A percentile compares a stretch with the other conserved stretches of the same genome.
Evolutionary conservation across 805 yeast species (phyloP).

Genomic region (Ogataea pilisensis): DNA sequence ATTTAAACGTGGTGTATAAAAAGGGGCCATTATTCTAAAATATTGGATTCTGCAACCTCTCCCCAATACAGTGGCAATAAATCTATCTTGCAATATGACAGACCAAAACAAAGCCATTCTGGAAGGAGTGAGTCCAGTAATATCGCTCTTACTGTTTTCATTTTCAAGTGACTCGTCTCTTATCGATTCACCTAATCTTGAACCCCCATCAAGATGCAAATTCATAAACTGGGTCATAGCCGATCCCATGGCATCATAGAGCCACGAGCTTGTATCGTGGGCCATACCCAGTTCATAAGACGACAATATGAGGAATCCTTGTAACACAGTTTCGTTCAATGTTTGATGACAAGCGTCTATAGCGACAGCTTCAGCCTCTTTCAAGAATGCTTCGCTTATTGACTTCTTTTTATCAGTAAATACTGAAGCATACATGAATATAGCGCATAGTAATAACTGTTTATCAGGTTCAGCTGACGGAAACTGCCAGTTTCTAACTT

Average conservation of each 20-base stretch:
- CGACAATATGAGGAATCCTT: conserved; percentile 27
- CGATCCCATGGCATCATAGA: conserved; percentile 30
- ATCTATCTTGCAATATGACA: conserved; percentile 30
- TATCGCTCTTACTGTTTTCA: background rate
- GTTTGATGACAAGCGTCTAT: conserved; percentile 21
- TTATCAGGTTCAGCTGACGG: conserved; percentile 26
- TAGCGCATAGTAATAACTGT: conserved; percentile 26
- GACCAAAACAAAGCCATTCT: conserved; percentile 30
- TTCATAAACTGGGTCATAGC: conserved; percentile 29
- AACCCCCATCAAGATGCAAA: conserved; percentile 17
- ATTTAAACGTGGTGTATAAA: conserved; percentile 19
- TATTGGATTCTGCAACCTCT: conserved; percentile 33
- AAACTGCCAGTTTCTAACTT: conserved; percentile 24
- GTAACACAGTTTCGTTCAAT: conserved; percentile 24
- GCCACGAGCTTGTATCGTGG: conserved; percentile 31
- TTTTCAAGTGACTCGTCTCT: background rate
- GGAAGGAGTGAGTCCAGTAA: conserved; percentile 16
- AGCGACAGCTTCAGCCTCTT: conserved; percentile 24
- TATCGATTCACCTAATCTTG: conserved; percentile 1
- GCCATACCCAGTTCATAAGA: conserved; percentile 33
- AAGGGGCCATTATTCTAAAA: conserved; percentile 30
- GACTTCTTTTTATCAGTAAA: conserved; percentile 14
- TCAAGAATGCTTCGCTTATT: conserved; percentile 12
- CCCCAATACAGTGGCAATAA: conserved; percentile 32
- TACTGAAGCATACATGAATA: conserved; percentile 28